Evolutionary conservation across 164 flowering plant genomes (phyloP).

Genomic region (Kingdonia uniflora): DNA sequence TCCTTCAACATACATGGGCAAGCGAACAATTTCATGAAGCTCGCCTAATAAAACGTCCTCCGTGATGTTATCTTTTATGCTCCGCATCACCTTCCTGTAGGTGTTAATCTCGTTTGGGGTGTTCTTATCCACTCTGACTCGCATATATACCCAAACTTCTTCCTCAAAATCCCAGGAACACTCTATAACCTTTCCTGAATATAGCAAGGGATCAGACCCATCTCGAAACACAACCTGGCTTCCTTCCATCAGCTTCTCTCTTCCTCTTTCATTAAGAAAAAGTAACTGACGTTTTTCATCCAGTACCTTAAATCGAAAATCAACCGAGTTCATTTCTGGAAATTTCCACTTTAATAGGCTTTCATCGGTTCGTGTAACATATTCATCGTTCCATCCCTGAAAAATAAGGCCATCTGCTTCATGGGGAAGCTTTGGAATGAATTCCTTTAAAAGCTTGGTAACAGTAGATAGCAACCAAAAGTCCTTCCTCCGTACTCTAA

Average conservation of each 20-base stretch:
- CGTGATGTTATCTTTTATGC: slow-evolving; percentile 90
- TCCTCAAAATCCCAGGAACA: slow-evolving; percentile 63
- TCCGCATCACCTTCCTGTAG: slow-evolving; percentile 80
- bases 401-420: slow-evolving; percentile 98
- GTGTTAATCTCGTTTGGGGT: slow-evolving; percentile 85
- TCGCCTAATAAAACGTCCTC: slow-evolving; percentile 68
- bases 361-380: slow-evolving; percentile 79
- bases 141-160: slow-evolving; percentile 66
- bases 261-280: slow-evolving; percentile 69
- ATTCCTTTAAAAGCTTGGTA: slow-evolving; percentile 60
- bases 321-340: slow-evolving; percentile 84
- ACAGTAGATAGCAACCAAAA: slow-evolving; percentile 93
- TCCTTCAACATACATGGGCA: slow-evolving; percentile 98
- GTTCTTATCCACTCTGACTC: slow-evolving; percentile 62
- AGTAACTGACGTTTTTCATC: slow-evolving; percentile 41
- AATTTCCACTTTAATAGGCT: slow-evolving; percentile 98
- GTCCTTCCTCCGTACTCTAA: slow-evolving; percentile 95
- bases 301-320: slow-evolving; percentile 84
- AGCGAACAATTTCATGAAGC: slow-evolving; percentile 60
- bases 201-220: slow-evolving; percentile 40
- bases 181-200: slow-evolving; percentile 78
- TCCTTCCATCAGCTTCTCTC: slow-evolving; percentile 74
- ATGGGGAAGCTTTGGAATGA: slow-evolving; percentile 93
- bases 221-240: slow-evolving; percentile 50
- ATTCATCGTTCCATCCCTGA: slow-evolving; percentile 99